Evolutionary conservation across 441 rosid species (phyloP), one percentile per base, ranked within the genome.

Genomic region (Bocquillonia castaneifolia): DNA sequence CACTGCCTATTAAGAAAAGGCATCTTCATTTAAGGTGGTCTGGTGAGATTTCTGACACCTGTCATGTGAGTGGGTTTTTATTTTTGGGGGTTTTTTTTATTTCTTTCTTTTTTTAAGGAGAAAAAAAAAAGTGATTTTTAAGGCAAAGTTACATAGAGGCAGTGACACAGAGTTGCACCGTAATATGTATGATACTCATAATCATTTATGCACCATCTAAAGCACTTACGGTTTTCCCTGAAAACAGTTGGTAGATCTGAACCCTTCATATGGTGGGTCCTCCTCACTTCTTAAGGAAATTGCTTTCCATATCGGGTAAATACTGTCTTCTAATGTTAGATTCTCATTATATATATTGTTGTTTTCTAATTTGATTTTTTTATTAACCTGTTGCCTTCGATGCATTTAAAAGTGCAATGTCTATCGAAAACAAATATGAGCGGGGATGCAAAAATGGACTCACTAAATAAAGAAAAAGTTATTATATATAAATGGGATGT

Each of bases 41-140:
- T 44, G 77, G 57, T 73, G 78, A 64, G 79, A 64, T 79, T 48
- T 80, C 86, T 79, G 84, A 82, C 86, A 40, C 68, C 47, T 76
- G 81, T 84, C 86, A 79, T 76, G 85, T 83, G 83, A 20, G 77
- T 67, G 72, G 68, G 79, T 77, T 59, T 71, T 67, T 51, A n/a
- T 3, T 34, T 42, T 42, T 9, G 12, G 15, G 15, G 45, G 39
- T 40, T 63, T 63, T 53, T 26, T 44, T n/a, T n/a, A n/a, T n/a
- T 68, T 45, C 28, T 23, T 1, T n/a, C 3, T 7, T 44, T 20
- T 40, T 28, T 1, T 0, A 34, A 47, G 8, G 20, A 66, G 22
- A 63, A 22, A 57, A n/a, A 26, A 69, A 18, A 63, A 25, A 34
- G 56, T 67, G 54, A 65, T 39, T 73, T 68, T 67, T 13, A 57